phyloP scores from a whole-genome alignment of 257 asterid species.

The Avicennia marina region DNA sequence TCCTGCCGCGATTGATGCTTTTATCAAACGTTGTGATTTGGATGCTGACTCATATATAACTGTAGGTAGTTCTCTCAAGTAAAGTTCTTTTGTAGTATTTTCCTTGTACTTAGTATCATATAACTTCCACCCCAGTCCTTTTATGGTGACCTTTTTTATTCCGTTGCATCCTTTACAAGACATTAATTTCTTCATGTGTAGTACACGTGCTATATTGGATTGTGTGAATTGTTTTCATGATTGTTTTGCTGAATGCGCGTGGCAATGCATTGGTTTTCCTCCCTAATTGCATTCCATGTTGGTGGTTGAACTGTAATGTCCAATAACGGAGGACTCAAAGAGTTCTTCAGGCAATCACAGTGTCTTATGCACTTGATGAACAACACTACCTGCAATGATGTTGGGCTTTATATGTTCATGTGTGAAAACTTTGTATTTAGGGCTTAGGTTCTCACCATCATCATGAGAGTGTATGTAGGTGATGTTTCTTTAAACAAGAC shows the following conservation, averaged over 20 bases:
- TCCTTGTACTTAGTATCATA: background rate
- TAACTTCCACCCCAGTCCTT: background rate
- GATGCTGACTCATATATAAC: slow-evolving; percentile 74
- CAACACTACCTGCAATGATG: slow-evolving; percentile 2
- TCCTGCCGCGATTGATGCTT: slow-evolving; percentile 72
- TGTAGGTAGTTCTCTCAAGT: slow-evolving; percentile 58
- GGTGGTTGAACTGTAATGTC: slow-evolving; percentile 2
- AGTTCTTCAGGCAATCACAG: no score
- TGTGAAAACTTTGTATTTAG: background rate
- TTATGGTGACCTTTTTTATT: background rate
- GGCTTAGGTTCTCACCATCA: slow-evolving; percentile 1
- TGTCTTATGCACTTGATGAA: slow-evolving; percentile 7
- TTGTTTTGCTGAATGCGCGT: slow-evolving; percentile 15
- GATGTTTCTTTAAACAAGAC: background rate
- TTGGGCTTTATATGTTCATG: slow-evolving; percentile 7
- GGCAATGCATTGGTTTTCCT: background rate
- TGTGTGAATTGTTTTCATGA: background rate
- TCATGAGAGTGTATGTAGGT: background rate
- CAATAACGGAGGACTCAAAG: no score
- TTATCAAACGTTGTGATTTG: slow-evolving; percentile 72
- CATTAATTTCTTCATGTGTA: no score
- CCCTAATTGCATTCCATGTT: background rate
- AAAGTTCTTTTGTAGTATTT: slow-evolving; percentile 4
- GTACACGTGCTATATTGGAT: background rate
- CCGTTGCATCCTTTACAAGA: no score